phyloP scores from a whole-genome alignment of 805 yeast genomes.

The Yamadazyma ubonensis region DNA sequence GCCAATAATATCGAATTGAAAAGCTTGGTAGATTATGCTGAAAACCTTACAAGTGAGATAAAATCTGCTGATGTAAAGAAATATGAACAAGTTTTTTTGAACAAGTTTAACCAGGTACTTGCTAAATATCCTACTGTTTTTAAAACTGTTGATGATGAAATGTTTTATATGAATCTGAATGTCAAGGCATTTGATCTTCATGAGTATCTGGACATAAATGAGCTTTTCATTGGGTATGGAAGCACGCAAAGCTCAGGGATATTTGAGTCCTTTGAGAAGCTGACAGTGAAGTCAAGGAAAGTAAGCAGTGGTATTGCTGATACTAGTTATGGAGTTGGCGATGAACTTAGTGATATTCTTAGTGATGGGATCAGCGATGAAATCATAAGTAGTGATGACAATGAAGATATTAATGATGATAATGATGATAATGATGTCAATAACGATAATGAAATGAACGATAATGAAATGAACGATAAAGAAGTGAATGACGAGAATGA shows the following conservation, averaged over 20 bases:
- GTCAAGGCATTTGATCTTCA: conserved; percentile 17
- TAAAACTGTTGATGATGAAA: conserved; percentile 26
- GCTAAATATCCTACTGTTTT: conserved; percentile 27
- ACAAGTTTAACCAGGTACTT: conserved; percentile 10
- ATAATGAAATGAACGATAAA: not conserved
- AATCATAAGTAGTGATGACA: conserved; percentile 6
- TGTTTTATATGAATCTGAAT: conserved; percentile 13
- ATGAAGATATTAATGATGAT: conserved; percentile 6
- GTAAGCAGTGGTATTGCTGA: not conserved
- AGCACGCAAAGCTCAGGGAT: conserved; percentile 1
- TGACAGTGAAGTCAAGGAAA: not conserved
- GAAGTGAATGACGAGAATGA: not conserved
- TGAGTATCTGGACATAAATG: conserved; percentile 20
- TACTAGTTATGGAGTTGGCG: not conserved
- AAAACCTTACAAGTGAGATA: conserved; percentile 20
- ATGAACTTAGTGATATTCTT: not conserved
- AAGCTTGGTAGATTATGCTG: conserved; percentile 30
- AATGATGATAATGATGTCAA: conserved; percentile 18
- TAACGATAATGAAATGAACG: conserved; percentile 15
- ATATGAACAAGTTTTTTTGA: conserved; percentile 8
- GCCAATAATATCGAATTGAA: conserved; percentile 28
- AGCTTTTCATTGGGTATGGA: conserved; percentile 16
- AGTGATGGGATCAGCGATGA: conserved; percentile 7
- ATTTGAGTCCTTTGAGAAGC: conserved; percentile 1
- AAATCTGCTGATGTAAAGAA: conserved; percentile 3